phyloP scores from a whole-genome alignment of 2,329 filamentous ascomycete species.

The Apiospora marii region DNA sequence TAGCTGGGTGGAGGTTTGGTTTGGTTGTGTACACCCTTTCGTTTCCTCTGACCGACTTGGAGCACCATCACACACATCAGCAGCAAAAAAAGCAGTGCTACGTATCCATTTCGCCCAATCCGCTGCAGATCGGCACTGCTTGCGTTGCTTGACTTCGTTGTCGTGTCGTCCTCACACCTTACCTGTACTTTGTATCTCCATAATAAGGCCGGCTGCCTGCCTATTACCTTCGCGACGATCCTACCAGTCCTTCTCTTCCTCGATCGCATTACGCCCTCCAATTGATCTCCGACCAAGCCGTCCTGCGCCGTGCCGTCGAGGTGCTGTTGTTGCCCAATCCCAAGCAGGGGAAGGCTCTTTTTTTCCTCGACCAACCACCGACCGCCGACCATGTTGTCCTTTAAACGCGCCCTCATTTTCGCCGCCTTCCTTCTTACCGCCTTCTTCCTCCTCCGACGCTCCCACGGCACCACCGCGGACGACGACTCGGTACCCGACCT shows the following conservation, averaged over 20 bases:
- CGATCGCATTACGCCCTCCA: neutral
- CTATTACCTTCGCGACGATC: neutral
- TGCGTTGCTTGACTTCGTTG: neutral
- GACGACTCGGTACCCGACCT: constrained; percentile 31
- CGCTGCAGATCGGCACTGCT: constrained; percentile 5
- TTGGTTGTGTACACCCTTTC: neutral
- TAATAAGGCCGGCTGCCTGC: constrained; percentile 6
- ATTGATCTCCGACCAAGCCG: neutral
- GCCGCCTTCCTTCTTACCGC: constrained; percentile 44
- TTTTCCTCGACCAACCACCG: neutral
- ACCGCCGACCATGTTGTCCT: constrained; percentile 42
- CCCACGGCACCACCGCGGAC: constrained; percentile 37
- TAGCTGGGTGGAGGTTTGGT: neutral
- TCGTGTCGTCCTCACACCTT: neutral
- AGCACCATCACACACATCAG: constrained; percentile 8
- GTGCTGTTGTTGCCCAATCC: neutral
- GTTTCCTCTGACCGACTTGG: constrained; percentile 2
- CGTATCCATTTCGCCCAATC: constrained; percentile 18
- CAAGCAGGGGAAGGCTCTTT: neutral
- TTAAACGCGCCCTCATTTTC: constrained; percentile 43
- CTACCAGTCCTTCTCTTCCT: neutral
- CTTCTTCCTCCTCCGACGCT: constrained; percentile 44
- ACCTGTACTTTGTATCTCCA: neutral
- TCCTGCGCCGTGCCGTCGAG: neutral
- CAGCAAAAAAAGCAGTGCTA: constrained; percentile 3